These are phyloP conservation scores for Cephaloascus fragrans DNA, from an alignment of 805 yeast species.

Conservation along the genomic window DNA sequence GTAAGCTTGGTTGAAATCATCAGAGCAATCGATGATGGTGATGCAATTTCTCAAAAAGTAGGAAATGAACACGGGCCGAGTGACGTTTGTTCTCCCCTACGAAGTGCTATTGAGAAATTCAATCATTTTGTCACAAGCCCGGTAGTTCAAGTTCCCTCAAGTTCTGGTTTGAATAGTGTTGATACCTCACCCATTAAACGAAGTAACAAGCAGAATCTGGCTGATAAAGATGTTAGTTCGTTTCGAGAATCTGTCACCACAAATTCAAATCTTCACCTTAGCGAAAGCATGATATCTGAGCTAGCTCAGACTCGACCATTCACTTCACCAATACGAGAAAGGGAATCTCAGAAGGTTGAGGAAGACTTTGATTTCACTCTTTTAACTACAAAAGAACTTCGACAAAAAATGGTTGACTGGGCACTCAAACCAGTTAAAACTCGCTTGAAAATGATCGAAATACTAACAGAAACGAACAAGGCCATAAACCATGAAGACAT, in stretches of 20 bases:
- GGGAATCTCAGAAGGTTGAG: background rate
- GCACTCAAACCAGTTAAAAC: slow-evolving; percentile 26
- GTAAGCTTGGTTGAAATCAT: slow-evolving; percentile 4
- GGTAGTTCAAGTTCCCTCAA: background rate
- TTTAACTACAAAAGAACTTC: slow-evolving; percentile 11
- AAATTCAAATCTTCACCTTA: background rate
- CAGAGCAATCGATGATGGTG: slow-evolving; percentile 2
- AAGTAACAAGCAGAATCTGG: background rate
- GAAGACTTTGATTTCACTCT: slow-evolving; percentile 6
- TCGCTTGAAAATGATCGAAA: slow-evolving; percentile 20
- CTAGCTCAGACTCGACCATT: background rate
- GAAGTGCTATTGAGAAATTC: slow-evolving; percentile 3
- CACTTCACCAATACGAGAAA: background rate
- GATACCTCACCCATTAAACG: background rate
- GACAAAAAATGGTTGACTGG: slow-evolving; percentile 18
- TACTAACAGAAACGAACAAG: slow-evolving; percentile 12
- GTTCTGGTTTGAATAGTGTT: background rate
- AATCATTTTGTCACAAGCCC: background rate
- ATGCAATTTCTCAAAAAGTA: slow-evolving; percentile 2
- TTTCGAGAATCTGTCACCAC: background rate
- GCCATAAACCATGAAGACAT: slow-evolving; percentile 6
- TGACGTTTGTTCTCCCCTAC: slow-evolving; percentile 3
- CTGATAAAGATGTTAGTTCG: background rate
- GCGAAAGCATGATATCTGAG: background rate
- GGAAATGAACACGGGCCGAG: no score